phyloP scores from a whole-genome alignment of 495 filamentous ascomycete genomes.

The Parathielavia appendiculata region DNA sequence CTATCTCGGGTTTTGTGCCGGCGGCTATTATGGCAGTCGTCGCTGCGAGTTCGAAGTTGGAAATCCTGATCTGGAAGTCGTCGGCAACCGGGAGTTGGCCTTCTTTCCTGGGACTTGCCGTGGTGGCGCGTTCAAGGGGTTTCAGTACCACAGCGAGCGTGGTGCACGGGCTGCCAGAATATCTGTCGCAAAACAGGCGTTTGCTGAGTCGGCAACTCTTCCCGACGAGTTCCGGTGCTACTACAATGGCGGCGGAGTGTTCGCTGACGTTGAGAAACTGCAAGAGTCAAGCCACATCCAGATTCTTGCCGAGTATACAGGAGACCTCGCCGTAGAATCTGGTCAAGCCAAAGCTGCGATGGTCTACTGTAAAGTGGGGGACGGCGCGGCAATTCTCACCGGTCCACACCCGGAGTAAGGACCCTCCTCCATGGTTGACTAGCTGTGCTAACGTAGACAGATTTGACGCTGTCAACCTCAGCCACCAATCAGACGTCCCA shows the following conservation, averaged over 20 bases:
- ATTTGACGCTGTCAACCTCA: constrained; percentile 77
- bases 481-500: constrained; percentile 53
- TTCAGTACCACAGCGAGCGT: constrained; percentile 83
- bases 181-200: constrained; percentile 55
- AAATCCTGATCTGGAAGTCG: constrained; percentile 72
- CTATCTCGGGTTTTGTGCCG: constrained; percentile 90
- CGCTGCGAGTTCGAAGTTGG: constrained; percentile 90
- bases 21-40: constrained; percentile 81
- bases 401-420: constrained; percentile 92
- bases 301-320: constrained; percentile 74
- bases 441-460: constrained; percentile 38
- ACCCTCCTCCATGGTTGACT: not conserved
- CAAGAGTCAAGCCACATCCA: constrained; percentile 58
- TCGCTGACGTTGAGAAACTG: constrained; percentile 68
- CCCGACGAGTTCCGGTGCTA: constrained; percentile 69
- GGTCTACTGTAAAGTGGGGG: constrained; percentile 81
- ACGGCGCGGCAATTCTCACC: constrained; percentile 75
- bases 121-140: constrained; percentile 83
- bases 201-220: constrained; percentile 47
- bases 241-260: constrained; percentile 95
- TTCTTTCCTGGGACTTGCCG: constrained; percentile 87
- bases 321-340: constrained; percentile 69
- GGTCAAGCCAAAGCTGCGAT: constrained; percentile 70
- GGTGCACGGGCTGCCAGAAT: constrained; percentile 73
- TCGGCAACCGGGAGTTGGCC: constrained; percentile 76